These are phyloP conservation scores for Ophiostoma ulmi DNA, from an alignment of 2,329 filamentous ascomycete species.

Conservation along the genomic window DNA sequence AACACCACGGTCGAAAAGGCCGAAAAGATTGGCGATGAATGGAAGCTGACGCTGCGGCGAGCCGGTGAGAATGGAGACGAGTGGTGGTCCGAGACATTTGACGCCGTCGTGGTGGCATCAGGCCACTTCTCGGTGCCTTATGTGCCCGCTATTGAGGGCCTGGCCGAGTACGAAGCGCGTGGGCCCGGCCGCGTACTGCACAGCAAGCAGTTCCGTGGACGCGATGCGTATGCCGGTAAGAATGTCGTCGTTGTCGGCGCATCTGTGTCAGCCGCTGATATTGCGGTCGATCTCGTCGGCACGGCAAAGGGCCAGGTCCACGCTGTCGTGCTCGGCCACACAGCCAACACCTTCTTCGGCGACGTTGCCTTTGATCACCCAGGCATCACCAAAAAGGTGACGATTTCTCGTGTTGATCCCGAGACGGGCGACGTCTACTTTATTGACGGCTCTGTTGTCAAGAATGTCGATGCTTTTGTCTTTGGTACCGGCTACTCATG, in stretches of 20 bases:
- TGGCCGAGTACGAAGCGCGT: conserved; percentile 50
- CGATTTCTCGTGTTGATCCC: conserved; percentile 43
- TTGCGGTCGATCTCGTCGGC: conserved; percentile 36
- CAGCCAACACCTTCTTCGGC: conserved; percentile 27
- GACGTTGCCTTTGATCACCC: conserved; percentile 39
- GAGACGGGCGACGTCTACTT: conserved; percentile 53
- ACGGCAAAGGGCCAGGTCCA: background rate
- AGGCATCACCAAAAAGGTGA: conserved; percentile 25
- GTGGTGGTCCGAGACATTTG: conserved; percentile 46
- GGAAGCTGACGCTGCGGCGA: conserved; percentile 48
- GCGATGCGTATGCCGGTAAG: conserved; percentile 30
- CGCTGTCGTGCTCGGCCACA: conserved; percentile 17
- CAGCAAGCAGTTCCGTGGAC: conserved; percentile 63
- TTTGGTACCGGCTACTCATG: conserved; percentile 71
- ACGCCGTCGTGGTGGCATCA: conserved; percentile 58
- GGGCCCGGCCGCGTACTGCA: conserved; percentile 56
- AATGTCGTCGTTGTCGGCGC: conserved; percentile 51
- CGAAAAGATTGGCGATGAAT: conserved; percentile 47
- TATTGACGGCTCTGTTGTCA: conserved; percentile 52
- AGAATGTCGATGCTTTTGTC: conserved; percentile 54
- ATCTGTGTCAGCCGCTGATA: conserved; percentile 41
- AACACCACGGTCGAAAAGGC: conserved; percentile 58
- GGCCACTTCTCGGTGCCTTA: conserved; percentile 62
- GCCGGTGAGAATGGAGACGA: conserved; percentile 39
- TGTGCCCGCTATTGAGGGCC: conserved; percentile 55